These are phyloP conservation scores for Ogataea pini DNA, from an alignment of 805 yeast species.

Conservation along the genomic window DNA sequence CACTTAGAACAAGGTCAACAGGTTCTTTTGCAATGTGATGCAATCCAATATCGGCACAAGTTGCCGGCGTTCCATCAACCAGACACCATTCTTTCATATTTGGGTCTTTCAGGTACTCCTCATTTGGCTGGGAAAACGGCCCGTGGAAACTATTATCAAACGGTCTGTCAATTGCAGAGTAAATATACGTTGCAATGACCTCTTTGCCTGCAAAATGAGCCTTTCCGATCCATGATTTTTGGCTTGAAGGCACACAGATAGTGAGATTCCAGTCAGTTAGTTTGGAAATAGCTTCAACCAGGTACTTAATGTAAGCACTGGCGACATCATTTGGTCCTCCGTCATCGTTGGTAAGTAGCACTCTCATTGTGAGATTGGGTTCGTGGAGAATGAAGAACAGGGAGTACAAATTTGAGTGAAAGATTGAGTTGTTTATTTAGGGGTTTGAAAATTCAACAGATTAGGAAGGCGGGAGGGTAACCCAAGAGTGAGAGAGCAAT, in stretches of 20 bases:
- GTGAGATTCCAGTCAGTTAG: slow-evolving; percentile 83
- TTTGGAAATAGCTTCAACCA: slow-evolving; percentile 66
- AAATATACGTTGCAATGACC: slow-evolving; percentile 62
- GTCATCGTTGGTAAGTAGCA: slow-evolving; percentile 82
- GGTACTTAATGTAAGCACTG: slow-evolving; percentile 83
- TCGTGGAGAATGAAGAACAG: slow-evolving; percentile 9
- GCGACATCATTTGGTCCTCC: slow-evolving; percentile 83
- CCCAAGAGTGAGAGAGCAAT: too few relatives aligned
- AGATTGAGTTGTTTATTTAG: neutral
- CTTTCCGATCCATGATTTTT: slow-evolving; percentile 95
- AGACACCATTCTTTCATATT: slow-evolving; percentile 77
- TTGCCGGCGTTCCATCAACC: slow-evolving; percentile 93
- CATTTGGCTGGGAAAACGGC: slow-evolving; percentile 59
- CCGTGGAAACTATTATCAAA: slow-evolving; percentile 62
- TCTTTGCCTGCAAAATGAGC: slow-evolving; percentile 88
- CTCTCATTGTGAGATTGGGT: slow-evolving; percentile 19
- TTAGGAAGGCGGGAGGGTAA: neutral
- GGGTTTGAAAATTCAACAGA: neutral
- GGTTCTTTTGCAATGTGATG: slow-evolving; percentile 64
- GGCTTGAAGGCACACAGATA: slow-evolving; percentile 82
- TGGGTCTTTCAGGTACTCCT: slow-evolving; percentile 38
- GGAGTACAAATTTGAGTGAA: neutral
- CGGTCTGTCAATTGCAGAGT: slow-evolving; percentile 48
- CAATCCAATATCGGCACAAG: slow-evolving; percentile 88
- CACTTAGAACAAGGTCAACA: slow-evolving; percentile 85